These are phyloP conservation scores for Aspergillus hiratsukae DNA, from an alignment of 2,329 filamentous ascomycete species.

Conservation along the genomic window DNA sequence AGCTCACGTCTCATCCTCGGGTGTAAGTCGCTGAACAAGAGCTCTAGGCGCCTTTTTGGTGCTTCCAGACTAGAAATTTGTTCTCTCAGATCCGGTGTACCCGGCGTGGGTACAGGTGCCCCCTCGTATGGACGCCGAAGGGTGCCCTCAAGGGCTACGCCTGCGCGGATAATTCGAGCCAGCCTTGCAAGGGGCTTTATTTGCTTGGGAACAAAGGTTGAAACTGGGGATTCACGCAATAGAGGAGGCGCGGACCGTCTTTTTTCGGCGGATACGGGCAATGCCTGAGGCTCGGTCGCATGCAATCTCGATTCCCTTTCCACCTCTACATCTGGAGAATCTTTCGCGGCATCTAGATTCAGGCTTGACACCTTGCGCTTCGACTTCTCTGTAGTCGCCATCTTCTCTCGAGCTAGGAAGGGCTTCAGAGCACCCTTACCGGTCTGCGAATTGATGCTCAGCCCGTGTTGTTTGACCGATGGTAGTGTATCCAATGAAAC, in stretches of 20 bases:
- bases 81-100: constrained; percentile 7
- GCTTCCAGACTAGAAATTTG: constrained; percentile 14
- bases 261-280: constrained; percentile 2
- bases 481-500: constrained; percentile 52
- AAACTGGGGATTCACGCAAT: constrained; percentile 7
- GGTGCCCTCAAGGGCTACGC: constrained; percentile 34
- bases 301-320: constrained; percentile 8
- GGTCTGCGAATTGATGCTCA: constrained; percentile 28
- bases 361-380: constrained; percentile 22
- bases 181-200: constrained; percentile 25
- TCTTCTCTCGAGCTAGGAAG: constrained; percentile 25
- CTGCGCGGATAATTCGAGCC: constrained; percentile 32
- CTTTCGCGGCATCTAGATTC: constrained; percentile 15
- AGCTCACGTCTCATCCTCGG: constrained; percentile 37
- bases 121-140: constrained; percentile 18
- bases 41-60: constrained; percentile 28
- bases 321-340: constrained; percentile 11
- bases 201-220: constrained; percentile 1
- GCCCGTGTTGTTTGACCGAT: constrained; percentile 43
- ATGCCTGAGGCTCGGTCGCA: background rate
- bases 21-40: constrained; percentile 35
- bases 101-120: constrained; percentile 3
- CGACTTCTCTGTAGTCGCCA: constrained; percentile 20
- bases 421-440: constrained; percentile 24
- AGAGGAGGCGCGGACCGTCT: constrained; percentile 9